Percentiles rank a stretch among this genome's conserved stretches.
These are phyloP conservation scores for Solanum medicagineum DNA, from an alignment of 257 asterid species.

Conservation along the genomic window DNA sequence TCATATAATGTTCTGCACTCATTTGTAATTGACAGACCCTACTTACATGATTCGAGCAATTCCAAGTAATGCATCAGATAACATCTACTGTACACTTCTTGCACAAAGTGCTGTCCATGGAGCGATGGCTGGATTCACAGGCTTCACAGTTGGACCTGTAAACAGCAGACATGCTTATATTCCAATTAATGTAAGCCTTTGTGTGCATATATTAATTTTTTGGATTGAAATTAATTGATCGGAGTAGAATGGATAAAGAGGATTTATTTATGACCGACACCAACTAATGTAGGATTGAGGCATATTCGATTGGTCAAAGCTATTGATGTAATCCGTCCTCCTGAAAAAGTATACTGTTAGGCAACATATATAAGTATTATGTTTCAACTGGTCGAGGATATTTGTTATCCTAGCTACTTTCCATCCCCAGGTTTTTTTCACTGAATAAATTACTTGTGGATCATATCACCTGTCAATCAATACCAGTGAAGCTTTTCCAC, in stretches of 20 bases:
- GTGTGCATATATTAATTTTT: background rate
- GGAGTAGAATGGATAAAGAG: background rate
- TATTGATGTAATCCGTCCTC: background rate
- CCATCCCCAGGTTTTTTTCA: background rate
- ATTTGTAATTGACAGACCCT: conserved; percentile 51
- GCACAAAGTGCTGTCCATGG: conserved; percentile 96
- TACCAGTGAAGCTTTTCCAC: background rate
- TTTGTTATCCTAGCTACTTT: background rate
- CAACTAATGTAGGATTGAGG: background rate
- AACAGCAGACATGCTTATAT: conserved; percentile 83
- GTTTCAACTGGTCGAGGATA: background rate
- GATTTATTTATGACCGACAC: background rate
- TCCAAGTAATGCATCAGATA: conserved; percentile 94
- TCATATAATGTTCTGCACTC: background rate
- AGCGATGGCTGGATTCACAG: conserved; percentile 96
- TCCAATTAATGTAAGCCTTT: conserved; percentile 64
- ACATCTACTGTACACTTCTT: conserved; percentile 94
- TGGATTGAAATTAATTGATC: background rate
- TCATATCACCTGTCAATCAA: background rate
- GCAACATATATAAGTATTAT: background rate
- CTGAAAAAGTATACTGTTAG: background rate
- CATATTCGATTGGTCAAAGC: background rate
- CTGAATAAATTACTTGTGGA: background rate
- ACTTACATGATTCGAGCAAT: conserved; percentile 96
- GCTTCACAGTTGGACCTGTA: conserved; percentile 93